Base-by-base conservation (phyloP, 2,329 filamentous ascomycete species). In the Corinectria fuckeliana region DNA sequence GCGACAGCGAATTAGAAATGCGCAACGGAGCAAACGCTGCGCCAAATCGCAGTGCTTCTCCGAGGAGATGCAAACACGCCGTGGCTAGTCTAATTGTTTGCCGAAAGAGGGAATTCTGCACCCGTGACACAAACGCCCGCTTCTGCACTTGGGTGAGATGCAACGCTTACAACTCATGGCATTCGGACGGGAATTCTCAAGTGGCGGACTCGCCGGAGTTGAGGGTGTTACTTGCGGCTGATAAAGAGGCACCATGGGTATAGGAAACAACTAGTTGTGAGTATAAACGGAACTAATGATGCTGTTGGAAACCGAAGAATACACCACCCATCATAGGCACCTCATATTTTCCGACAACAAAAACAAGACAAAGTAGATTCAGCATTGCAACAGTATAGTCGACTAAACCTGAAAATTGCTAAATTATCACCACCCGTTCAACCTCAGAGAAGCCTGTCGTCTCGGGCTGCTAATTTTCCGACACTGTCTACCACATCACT, bases 41-140 rank as follows among this genome's bases (percentile, higher is more conserved):
- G 13, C 51, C 42, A 23, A 47, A 11, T 39, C n/a, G 32, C 41
- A 41, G 2, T 5, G 20, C 30, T 23, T 5, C 41, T 14, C 41
- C 51, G 42, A 28, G 41, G 51, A 48, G 51, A 48, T 32, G 30
- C 7, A 13, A 21, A 13, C 30, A 9, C 36, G n/a, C 23, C 13
- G 36, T 30, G 16, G 13, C 18, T 21, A 48, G 30, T 42, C 18
- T 21, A 48, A 39, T 42, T 21, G 30, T 54, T 54, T 54, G 23
- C 51, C 50, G 16, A 53, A 44, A 44, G 32, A 28, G 39, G 50
- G 25, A 53, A 53, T 53, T 53, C 28, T 20, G 26, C 39, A 45
- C 38, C 39, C 26, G 36, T 18, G 49, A 30, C 38, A 7, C 26
- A 28, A 28, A 28, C 25, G 69, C 76, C 4, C 78, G 78, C 3